Base-by-base conservation (phyloP, 1,284 basidiomycete species). In the Pseudozyma hubeiensis region DNA sequence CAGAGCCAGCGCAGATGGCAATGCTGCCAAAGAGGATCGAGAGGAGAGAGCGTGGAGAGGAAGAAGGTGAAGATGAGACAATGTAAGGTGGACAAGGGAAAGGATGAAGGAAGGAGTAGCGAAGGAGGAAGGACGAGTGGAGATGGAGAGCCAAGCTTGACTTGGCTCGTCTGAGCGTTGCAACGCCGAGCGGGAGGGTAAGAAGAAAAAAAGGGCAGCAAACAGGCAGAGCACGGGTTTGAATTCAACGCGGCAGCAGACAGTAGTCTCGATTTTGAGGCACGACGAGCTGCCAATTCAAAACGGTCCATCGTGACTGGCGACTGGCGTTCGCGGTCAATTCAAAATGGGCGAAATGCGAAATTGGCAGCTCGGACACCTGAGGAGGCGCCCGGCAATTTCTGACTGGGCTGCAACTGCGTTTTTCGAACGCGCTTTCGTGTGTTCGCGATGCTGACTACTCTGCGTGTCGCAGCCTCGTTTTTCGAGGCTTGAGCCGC, bases 291-390 rank as follows among this genome's bases (percentile, higher is more conserved):
- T 35, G 19, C 29, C 49, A 68, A 63, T 54, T 46, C 51, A 54
- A 58, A 54, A 24, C 16, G 43, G 43, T 24, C 48, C 31, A 58
- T 35, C 66, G 66, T 62, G 65, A 68, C 64, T 34, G 64, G 59
- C 60, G 64, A 66, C 57, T 17, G 63, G 65, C 65, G 58, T 60
- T 67, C 58, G 64, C 60, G 64, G 33, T 51, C 47, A 45, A 53
- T 49, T 33, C 13, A 45, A 58, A 45, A 29, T 51, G 33, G 4
- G 13, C 17, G 4, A 48, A 24, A 24, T 24, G 24, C 24, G 24
- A 24, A 24, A 24, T 24, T 24, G 24, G 24, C 24, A 24, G 24
- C 24, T 24, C 24, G 24, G 24, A 24, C 24, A 24, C 24, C 24
- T 24, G 24, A 24, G 24, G 24, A 24, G 24, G 24, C 24, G 24